Conservation (phyloP, 192 early-diverging fungal species). For the Podila epigama region DNA sequence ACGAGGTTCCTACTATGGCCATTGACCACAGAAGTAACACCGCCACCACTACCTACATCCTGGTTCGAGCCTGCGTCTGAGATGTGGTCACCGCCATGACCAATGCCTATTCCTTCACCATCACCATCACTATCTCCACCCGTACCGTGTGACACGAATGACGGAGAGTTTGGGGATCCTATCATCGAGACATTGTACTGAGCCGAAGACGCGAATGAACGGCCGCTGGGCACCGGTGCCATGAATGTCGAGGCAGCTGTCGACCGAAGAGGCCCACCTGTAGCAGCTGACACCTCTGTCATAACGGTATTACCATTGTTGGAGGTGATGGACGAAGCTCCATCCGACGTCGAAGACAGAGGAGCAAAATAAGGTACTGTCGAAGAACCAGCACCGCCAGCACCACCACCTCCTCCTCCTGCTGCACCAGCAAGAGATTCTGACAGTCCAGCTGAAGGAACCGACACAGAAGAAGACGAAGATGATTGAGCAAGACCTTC, state of each 20-base stretch:
- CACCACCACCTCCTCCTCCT: too few relatives aligned
- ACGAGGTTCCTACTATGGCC: too few relatives aligned
- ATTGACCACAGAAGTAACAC: too few relatives aligned
- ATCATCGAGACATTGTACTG: neutral
- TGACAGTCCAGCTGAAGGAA: too few relatives aligned
- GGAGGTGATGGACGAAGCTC: conserved; percentile 5
- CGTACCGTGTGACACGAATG: neutral
- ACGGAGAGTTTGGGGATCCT: neutral
- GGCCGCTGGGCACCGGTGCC: neutral
- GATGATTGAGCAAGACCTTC: too few relatives aligned
- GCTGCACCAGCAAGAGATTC: too few relatives aligned
- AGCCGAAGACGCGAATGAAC: conserved; percentile 8
- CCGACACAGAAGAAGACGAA: too few relatives aligned
- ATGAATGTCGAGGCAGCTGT: neutral
- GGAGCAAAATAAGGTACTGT: neutral
- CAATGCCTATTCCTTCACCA: neutral
- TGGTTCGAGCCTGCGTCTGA: too few relatives aligned
- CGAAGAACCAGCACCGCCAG: neutral
- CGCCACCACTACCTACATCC: too few relatives aligned
- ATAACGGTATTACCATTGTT: conserved; percentile 29
- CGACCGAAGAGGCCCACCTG: conserved; percentile 18
- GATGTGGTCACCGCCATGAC: too few relatives aligned
- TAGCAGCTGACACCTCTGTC: conserved; percentile 21
- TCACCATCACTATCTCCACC: neutral
- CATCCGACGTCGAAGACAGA: neutral